Evolutionary conservation across 1,139 yeast genomes (phyloP).

Genomic region (Saccharomyces pastorianus): DNA sequence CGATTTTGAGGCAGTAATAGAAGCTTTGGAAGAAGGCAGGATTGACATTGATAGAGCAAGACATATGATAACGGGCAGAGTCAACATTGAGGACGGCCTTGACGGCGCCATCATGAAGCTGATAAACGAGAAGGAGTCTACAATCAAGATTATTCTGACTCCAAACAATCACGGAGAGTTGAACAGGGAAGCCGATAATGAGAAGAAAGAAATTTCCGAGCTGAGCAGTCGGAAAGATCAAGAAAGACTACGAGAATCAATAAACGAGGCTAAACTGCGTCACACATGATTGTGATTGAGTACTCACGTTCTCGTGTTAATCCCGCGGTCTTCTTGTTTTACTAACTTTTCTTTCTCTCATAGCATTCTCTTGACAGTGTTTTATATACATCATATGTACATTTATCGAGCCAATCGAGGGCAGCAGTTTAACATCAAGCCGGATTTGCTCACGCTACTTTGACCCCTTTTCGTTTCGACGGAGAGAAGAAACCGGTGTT

Average conservation of each 20-base stretch:
- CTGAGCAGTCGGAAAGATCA: not conserved
- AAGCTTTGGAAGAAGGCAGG: conserved; percentile 37
- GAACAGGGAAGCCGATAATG: conserved; percentile 2
- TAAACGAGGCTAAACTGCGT: not conserved
- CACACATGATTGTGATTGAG: not conserved
- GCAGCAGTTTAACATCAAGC: not conserved
- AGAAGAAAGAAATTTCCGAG: not conserved
- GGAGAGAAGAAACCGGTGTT: not conserved
- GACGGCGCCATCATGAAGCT: conserved; percentile 41
- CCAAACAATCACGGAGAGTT: conserved; percentile 31
- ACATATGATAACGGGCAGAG: conserved; percentile 39
- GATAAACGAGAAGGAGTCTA: conserved; percentile 40
- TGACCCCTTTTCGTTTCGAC: not conserved
- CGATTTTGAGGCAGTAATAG: conserved; percentile 45
- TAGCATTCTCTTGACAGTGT: not conserved
- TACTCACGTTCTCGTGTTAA: not conserved
- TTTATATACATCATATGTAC: not conserved
- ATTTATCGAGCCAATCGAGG: not conserved
- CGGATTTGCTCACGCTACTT: not conserved
- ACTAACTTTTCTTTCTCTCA: not conserved
- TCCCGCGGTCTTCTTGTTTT: not conserved
- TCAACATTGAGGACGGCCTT: conserved; percentile 39
- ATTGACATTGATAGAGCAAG: conserved; percentile 37
- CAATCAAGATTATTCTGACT: conserved; percentile 42
- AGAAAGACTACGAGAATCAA: not conserved